Evolutionary conservation across 176 grass and related monocot species (phyloP).

Genomic region (Olyra latifolia): DNA sequence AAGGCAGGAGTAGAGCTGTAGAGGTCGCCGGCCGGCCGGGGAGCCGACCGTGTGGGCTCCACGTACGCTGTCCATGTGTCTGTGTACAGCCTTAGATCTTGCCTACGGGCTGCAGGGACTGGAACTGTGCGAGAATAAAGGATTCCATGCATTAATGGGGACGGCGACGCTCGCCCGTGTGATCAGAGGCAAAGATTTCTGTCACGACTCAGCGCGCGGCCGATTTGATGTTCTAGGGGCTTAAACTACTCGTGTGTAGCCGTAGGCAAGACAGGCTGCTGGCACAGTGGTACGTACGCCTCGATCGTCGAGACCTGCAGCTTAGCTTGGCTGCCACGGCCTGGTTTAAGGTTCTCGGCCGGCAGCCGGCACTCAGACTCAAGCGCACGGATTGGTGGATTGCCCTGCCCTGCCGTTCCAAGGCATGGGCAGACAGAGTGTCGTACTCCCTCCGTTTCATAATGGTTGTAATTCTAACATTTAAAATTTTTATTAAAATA

Average conservation of each 20-base stretch:
- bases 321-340: not conserved
- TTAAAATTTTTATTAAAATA: no score
- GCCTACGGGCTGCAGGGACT: conserved; percentile 19
- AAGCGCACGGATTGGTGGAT: not conserved
- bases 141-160: conserved; percentile 30
- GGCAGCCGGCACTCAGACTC: no score
- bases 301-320: conserved; percentile 15
- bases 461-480: no score
- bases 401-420: conserved; percentile 3
- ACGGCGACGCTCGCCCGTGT: conserved; percentile 48
- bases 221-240: conserved; percentile 40
- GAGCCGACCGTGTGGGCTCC: conserved; percentile 7
- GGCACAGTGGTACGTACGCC: not conserved
- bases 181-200: conserved; percentile 45
- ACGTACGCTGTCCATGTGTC: conserved; percentile 12
- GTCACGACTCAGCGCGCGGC: conserved; percentile 18
- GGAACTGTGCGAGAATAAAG: conserved; percentile 46
- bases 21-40: not conserved
- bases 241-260: conserved; percentile 29
- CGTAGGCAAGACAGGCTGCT: not conserved
- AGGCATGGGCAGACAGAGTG: not conserved
- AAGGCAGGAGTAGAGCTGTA: not conserved
- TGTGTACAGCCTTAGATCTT: conserved; percentile 25
- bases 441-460: no score
- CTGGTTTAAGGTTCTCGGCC: not conserved